phyloP scores from a whole-genome alignment of 2,329 filamentous ascomycete species.

The Aspergillus sp. region DNA sequence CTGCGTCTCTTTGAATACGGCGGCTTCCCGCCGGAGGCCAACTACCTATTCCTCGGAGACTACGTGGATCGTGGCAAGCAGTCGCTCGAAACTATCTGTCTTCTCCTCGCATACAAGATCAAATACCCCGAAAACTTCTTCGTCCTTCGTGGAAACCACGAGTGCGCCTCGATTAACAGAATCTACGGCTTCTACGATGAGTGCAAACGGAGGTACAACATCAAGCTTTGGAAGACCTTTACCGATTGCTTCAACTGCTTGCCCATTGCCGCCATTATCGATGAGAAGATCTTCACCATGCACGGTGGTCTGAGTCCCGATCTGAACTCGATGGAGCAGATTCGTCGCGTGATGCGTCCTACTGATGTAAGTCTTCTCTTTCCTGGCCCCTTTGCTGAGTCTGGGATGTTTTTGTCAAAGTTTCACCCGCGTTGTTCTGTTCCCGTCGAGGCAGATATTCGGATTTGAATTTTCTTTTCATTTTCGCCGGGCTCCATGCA shows the following conservation, averaged over 20 bases:
- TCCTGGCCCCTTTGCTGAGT: constrained; percentile 4
- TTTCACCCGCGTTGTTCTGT: background rate
- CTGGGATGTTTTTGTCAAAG: background rate
- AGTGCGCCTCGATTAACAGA: constrained; percentile 97
- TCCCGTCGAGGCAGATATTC: constrained; percentile 2
- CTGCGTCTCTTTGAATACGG: constrained; percentile 96
- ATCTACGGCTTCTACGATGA: constrained; percentile 99
- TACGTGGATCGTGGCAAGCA: constrained; percentile 99
- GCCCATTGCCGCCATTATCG: constrained; percentile 96
- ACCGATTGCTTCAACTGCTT: constrained; percentile 99
- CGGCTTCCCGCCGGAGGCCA: constrained; percentile 94
- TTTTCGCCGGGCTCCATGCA: constrained; percentile 17
- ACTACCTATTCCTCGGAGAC: constrained; percentile 98
- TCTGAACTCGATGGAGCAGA: constrained; percentile 99
- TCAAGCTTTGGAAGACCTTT: constrained; percentile 99
- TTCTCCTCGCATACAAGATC: constrained; percentile 97
- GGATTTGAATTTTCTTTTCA: background rate
- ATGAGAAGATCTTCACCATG: constrained; percentile 99
- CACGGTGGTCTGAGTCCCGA: constrained; percentile 95
- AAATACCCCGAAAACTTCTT: constrained; percentile 99
- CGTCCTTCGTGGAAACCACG: constrained; percentile 95
- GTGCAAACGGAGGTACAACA: constrained; percentile 98
- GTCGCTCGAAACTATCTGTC: constrained; percentile 95
- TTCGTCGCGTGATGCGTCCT: constrained; percentile 94
- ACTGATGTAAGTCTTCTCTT: constrained; percentile 70